A percentile compares a stretch with the other conserved stretches of the same genome.
These are phyloP conservation scores for Cenchrus americanus DNA, from an alignment of 176 grass and related monocot genomes.

Conservation along the genomic window DNA sequence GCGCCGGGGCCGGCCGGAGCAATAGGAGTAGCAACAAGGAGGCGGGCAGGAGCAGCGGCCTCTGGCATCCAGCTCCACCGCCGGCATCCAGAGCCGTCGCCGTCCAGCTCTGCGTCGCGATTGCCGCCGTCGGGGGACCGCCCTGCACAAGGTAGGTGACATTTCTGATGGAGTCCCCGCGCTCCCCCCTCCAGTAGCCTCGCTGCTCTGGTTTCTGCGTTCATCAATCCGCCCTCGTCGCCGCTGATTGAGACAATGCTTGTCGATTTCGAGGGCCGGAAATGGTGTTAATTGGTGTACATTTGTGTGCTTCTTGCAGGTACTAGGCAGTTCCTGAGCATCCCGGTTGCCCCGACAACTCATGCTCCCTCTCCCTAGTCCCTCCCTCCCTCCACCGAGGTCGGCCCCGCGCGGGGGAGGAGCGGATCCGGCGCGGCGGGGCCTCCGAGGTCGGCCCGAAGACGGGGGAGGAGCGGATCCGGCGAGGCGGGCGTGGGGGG, in stretches of 20 bases:
- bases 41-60: too few species aligned
- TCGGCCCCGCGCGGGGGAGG: too few species aligned
- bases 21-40: too few species aligned
- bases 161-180: not conserved
- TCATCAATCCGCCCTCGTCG: not conserved
- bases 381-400: too few species aligned
- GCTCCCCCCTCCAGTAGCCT: not conserved
- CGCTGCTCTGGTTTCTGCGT: not conserved
- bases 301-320: slow-evolving; percentile 29
- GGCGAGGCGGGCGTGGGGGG: too few species aligned
- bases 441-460: too few species aligned
- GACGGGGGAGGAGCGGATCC: too few species aligned
- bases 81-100: too few species aligned
- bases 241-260: slow-evolving; percentile 7
- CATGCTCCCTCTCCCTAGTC: too few species aligned
- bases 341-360: slow-evolving; percentile 47
- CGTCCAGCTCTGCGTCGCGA: slow-evolving; percentile 61
- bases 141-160: slow-evolving; percentile 11
- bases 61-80: too few species aligned
- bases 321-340: slow-evolving; percentile 53
- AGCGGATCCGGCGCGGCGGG: too few species aligned
- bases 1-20: too few species aligned
- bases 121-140: slow-evolving; percentile 30
- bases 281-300: not conserved
- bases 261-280: slow-evolving; percentile 18